Evolutionary conservation across 2,329 filamentous ascomycete genomes (phyloP).

Genomic region (Claviceps sp.): DNA sequence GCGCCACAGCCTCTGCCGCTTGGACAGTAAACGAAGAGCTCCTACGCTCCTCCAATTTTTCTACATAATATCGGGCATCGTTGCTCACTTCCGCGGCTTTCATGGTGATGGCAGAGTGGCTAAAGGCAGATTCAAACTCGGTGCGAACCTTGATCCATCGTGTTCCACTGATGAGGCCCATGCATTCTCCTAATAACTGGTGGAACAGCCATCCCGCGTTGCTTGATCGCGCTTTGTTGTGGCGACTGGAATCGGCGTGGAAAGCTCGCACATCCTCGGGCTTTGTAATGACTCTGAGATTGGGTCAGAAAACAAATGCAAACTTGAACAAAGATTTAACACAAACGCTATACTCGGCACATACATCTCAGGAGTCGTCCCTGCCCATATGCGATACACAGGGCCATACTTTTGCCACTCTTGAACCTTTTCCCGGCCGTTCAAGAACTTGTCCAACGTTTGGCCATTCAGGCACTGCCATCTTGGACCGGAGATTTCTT

Average conservation of each 20-base stretch:
- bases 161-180: not conserved
- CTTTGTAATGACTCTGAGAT: not conserved
- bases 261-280: not conserved
- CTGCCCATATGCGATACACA: not conserved
- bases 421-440: not conserved
- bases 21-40: no score
- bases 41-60: no score
- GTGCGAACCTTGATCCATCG: not conserved
- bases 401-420: not conserved
- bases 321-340: no score
- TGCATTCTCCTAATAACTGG: not conserved
- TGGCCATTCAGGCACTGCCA: no score
- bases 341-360: not conserved
- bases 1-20: no score
- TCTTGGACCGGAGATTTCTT: no score
- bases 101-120: no score
- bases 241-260: not conserved
- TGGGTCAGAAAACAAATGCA: no score
- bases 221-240: not conserved
- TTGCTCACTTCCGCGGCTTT: no score
- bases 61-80: no score
- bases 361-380: not conserved
- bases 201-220: not conserved
- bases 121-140: no score
- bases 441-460: no score